These are phyloP conservation scores for Ilex paraguariensis DNA, from an alignment of 305 asterid species.

Conservation along the genomic window DNA sequence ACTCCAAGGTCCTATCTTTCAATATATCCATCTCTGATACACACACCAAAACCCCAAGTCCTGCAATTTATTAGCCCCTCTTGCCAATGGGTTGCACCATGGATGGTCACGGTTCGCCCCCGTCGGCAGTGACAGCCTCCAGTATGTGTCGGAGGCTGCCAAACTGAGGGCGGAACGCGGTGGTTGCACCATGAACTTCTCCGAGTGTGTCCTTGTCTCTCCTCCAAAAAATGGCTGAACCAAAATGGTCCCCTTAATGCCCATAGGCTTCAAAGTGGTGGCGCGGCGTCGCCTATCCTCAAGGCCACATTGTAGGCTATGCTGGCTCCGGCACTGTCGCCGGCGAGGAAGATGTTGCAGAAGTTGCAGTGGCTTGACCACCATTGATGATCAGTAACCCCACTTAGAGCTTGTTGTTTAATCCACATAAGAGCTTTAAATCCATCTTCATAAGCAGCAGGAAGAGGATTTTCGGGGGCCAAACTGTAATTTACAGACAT, in stretches of 20 bases:
- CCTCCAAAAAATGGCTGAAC: slow-evolving; percentile 87
- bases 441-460: slow-evolving; percentile 80
- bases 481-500: slow-evolving; percentile 62
- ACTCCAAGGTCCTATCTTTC: slow-evolving; percentile 70
- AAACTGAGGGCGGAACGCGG: slow-evolving; percentile 56
- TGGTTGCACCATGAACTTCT: slow-evolving; percentile 28
- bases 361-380: slow-evolving; percentile 42
- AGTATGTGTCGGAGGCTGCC: slow-evolving; percentile 61
- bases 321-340: slow-evolving; percentile 86
- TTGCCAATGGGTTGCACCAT: slow-evolving; percentile 59
- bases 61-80: slow-evolving; percentile 17
- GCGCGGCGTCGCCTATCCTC: slow-evolving; percentile 10
- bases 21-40: slow-evolving; percentile 77
- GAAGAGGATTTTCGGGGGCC: slow-evolving; percentile 85
- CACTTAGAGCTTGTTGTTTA: slow-evolving; percentile 27
- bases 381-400: slow-evolving; percentile 18
- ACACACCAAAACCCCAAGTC: slow-evolving; percentile 31
- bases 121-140: slow-evolving; percentile 64
- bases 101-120: slow-evolving; percentile 69
- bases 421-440: slow-evolving; percentile 46
- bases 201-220: slow-evolving; percentile 66
- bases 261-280: slow-evolving; percentile 11
- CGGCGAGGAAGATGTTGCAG: slow-evolving; percentile 39
- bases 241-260: slow-evolving; percentile 49
- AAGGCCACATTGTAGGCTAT: slow-evolving; percentile 52